phyloP scores from a whole-genome alignment of 1,284 basidiomycete genomes.

The Boletus holoroseus region DNA sequence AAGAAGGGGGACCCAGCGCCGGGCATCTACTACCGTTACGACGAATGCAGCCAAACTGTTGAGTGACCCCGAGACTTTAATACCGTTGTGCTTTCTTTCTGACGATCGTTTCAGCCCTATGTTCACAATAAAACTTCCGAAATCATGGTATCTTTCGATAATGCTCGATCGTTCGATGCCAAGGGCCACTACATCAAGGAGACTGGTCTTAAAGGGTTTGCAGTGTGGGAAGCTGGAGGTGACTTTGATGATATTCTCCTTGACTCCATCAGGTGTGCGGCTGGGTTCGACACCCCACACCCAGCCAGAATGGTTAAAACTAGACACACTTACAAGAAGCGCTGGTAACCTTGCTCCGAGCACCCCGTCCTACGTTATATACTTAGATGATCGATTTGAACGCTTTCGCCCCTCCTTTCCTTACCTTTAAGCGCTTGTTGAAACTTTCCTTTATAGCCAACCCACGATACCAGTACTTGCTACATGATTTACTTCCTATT shows the following conservation, averaged over 20 bases:
- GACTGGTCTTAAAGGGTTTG: constrained; percentile 46
- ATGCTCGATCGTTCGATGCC: constrained; percentile 44
- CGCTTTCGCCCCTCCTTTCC: neutral
- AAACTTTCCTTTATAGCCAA: neutral
- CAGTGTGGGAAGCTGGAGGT: constrained; percentile 55
- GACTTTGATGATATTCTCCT: constrained; percentile 49
- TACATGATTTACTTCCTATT: neutral
- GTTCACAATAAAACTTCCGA: constrained; percentile 40
- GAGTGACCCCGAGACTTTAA: constrained; percentile 19
- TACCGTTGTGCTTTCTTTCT: neutral
- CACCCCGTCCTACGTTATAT: neutral
- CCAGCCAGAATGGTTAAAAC: neutral
- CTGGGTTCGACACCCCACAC: constrained; percentile 31
- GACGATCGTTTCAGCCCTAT: constrained; percentile 36
- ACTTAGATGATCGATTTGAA: neutral
- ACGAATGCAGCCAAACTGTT: constrained; percentile 47
- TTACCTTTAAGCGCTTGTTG: neutral
- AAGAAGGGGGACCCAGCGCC: constrained; percentile 12
- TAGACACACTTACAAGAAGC: neutral
- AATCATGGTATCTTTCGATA: constrained; percentile 37
- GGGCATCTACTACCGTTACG: constrained; percentile 42
- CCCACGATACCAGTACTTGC: neutral
- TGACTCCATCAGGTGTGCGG: constrained; percentile 41
- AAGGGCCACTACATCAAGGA: constrained; percentile 52
- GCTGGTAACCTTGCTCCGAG: neutral